Conservation (phyloP, 495 filamentous ascomycete genomes). For the Podospora didyma region DNA sequence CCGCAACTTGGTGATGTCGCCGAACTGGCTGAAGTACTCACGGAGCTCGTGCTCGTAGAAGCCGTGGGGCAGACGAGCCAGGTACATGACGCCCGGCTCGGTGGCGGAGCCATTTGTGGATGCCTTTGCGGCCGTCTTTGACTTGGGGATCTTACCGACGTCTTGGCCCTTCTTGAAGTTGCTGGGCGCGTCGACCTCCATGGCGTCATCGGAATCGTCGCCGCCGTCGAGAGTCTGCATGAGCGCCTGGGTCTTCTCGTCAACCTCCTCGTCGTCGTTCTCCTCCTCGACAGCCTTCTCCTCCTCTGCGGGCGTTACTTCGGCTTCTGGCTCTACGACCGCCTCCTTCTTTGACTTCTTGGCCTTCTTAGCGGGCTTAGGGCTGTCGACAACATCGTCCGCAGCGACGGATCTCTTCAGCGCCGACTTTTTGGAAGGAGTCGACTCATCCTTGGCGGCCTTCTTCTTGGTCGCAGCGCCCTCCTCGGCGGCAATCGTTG, state of each 20-base stretch:
- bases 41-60: conserved; percentile 97
- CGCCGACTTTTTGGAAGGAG: not conserved
- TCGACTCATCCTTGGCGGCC: conserved; percentile 17
- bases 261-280: conserved; percentile 30
- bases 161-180: conserved; percentile 52
- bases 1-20: conserved; percentile 72
- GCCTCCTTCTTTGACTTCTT: conserved; percentile 28
- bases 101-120: conserved; percentile 25
- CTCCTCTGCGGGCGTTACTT: conserved; percentile 22
- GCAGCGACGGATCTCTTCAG: not conserved
- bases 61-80: conserved; percentile 86
- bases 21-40: conserved; percentile 93
- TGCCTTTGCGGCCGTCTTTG: conserved; percentile 46
- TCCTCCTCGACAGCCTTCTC: conserved; percentile 28
- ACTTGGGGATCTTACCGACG: conserved; percentile 60
- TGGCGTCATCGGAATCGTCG: conserved; percentile 52
- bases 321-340: conserved; percentile 19
- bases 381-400: conserved; percentile 1
- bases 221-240: conserved; percentile 77
- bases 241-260: conserved; percentile 52
- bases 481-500: conserved; percentile 8
- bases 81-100: conserved; percentile 76
- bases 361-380: conserved; percentile 19
- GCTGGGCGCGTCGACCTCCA: conserved; percentile 48
- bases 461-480: not conserved